These are phyloP conservation scores for Eremothecium sinecaudum DNA, from an alignment of 1,139 yeast species.

Conservation along the genomic window DNA sequence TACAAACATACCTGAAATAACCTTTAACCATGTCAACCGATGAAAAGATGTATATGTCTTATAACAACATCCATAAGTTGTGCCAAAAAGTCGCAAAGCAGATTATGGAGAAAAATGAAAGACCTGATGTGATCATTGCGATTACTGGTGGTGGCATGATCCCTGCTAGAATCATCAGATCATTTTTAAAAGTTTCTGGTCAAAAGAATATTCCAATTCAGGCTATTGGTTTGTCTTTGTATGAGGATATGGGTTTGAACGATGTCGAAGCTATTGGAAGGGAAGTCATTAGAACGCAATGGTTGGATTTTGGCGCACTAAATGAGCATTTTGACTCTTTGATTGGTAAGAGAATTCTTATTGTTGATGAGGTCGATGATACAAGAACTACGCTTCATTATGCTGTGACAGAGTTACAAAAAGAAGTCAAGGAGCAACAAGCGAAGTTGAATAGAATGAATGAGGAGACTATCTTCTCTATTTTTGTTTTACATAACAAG, in stretches of 20 bases:
- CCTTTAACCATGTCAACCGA: slow-evolving; percentile 10
- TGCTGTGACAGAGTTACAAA: slow-evolving; percentile 77
- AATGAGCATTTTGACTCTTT: slow-evolving; percentile 50
- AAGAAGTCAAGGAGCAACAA: slow-evolving; percentile 59
- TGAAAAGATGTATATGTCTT: slow-evolving; percentile 69
- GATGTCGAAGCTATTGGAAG: slow-evolving; percentile 64
- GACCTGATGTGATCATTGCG: slow-evolving; percentile 85
- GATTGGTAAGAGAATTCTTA: slow-evolving; percentile 71
- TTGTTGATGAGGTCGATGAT: slow-evolving; percentile 93
- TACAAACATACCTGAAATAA: no score
- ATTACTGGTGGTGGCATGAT: slow-evolving; percentile 92
- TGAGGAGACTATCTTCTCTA: slow-evolving; percentile 41
- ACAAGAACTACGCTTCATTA: slow-evolving; percentile 92
- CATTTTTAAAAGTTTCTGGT: slow-evolving; percentile 79
- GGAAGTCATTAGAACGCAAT: slow-evolving; percentile 86
- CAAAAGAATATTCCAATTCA: slow-evolving; percentile 84
- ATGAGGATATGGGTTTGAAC: slow-evolving; percentile 67
- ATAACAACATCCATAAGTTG: slow-evolving; percentile 86
- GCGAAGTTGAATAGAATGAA: slow-evolving; percentile 29
- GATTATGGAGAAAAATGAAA: slow-evolving; percentile 49
- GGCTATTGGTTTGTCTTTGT: slow-evolving; percentile 85
- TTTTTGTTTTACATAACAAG: slow-evolving; percentile 53
- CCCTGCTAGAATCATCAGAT: slow-evolving; percentile 89
- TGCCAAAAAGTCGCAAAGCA: slow-evolving; percentile 77
- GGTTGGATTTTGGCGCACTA: slow-evolving; percentile 72